Evolutionary conservation across 495 filamentous ascomycete genomes (phyloP), one percentile per base, ranked within the genome.

Genomic region (Neurospora terricola): DNA sequence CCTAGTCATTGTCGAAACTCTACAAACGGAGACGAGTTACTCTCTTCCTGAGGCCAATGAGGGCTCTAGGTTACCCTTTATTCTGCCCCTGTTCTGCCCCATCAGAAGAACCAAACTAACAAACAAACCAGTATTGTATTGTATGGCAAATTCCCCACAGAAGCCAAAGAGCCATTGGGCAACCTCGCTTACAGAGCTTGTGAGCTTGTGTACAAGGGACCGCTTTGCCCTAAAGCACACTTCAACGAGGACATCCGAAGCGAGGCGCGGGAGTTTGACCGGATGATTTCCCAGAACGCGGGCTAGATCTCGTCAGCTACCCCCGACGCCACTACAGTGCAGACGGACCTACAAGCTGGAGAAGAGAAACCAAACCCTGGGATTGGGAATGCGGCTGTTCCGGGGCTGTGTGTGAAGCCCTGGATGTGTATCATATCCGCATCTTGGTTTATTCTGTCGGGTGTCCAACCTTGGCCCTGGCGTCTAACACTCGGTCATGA

Each of bases 371-470:
- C 54, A 62, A 75, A 71, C 76, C 76, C 54, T 75, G 76, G 75
- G 70, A 72, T 76, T 76, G 76, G 76, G 48, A 75, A 71, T 4
- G 66, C n/a, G 36, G 42, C 43, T 39, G 23, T 59, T 59, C 6
- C 23, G 48, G 48, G 48, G 48, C 23, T 59, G 21, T 30, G 48
- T 30, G 12, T 27, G 48, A 59, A 16, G 48, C 48, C 23, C 23
- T 59, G 48, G 48, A 59, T 59, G 48, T 5, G 48, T 62, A 62
- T 62, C 27, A 62, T 62, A 34, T 62, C 14, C 23, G 21, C 30
- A 21, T 11, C 37, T 23, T 38, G 18, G 23, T 39, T 11, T 36
- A 23, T 38, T 39, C 12, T 34, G 43, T 62, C 34, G 38, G 68
- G 45, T 30, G 2, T n/a, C 21, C 11, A 36, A 45, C 42, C 14